These are phyloP conservation scores for Neoascochyta sp. DNA, from an alignment of 2,329 filamentous ascomycete species.

Conservation along the genomic window DNA sequence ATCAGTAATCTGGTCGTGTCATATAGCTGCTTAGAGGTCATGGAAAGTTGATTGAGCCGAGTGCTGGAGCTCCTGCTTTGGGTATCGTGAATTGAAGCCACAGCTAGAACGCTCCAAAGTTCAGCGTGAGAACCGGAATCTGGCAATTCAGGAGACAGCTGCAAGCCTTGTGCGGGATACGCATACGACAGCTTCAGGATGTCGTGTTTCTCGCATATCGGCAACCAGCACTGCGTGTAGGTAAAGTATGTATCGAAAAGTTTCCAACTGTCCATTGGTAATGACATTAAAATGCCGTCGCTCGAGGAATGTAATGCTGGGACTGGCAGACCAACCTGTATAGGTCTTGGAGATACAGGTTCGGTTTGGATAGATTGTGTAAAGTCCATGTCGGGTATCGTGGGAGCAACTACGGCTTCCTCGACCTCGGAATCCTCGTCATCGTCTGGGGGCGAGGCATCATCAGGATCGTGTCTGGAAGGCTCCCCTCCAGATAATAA, in stretches of 20 bases:
- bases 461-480: conserved; percentile 15
- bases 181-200: conserved; percentile 57
- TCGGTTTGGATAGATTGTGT: conserved; percentile 6
- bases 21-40: conserved; percentile 22
- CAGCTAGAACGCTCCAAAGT: conserved; percentile 45
- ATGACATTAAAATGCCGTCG: conserved; percentile 7
- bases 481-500: conserved; percentile 52
- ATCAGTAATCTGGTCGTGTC: conserved; percentile 28
- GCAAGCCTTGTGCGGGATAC: conserved; percentile 47
- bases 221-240: conserved; percentile 74
- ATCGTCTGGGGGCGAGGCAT: conserved; percentile 20
- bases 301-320: not conserved
- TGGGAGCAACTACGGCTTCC: conserved; percentile 4
- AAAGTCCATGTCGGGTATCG: conserved; percentile 4
- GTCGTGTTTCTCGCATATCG: conserved; percentile 65
- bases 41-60: conserved; percentile 4
- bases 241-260: conserved; percentile 71
- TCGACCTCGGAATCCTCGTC: conserved; percentile 28
- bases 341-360: conserved; percentile 2
- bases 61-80: conserved; percentile 3
- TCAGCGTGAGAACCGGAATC: conserved; percentile 42
- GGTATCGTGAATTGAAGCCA: conserved; percentile 35
- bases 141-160: conserved; percentile 15
- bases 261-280: conserved; percentile 56
- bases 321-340: no score